Conservation (phyloP, 73 alveolate genomes). For the Urostyla sp. region DNA sequence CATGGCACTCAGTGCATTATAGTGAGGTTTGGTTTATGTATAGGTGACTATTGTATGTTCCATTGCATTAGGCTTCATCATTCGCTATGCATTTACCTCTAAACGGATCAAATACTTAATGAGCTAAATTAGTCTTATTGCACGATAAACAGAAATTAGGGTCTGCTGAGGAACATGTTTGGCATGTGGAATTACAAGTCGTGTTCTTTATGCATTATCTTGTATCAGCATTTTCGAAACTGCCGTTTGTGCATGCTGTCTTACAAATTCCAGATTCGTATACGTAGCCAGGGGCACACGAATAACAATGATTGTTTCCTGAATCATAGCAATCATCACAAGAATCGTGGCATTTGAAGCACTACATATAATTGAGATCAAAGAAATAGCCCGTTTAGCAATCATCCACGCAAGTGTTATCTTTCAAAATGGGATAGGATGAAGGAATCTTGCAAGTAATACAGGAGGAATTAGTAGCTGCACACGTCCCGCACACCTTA, state of each 20-base stretch:
- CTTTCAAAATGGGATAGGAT: conserved; percentile 60
- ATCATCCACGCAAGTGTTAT: conserved; percentile 49
- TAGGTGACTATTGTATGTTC: background rate
- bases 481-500: conserved; percentile 68
- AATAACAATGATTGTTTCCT: conserved; percentile 50
- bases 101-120: background rate
- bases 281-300: conserved; percentile 44
- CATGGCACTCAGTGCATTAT: conserved; percentile 27
- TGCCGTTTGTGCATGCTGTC: conserved; percentile 55
- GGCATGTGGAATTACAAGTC: conserved; percentile 10
- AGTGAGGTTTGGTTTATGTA: conserved; percentile 7
- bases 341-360: conserved; percentile 49
- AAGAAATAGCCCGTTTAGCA: conserved; percentile 70
- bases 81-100: conserved; percentile 23
- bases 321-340: conserved; percentile 59
- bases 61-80: conserved; percentile 9
- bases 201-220: conserved; percentile 1
- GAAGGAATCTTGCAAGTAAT: conserved; percentile 63
- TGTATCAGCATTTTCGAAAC: conserved; percentile 1
- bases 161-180: conserved; percentile 18
- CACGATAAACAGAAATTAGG: conserved; percentile 36
- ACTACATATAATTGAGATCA: background rate
- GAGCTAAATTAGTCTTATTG: background rate
- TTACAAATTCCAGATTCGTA: conserved; percentile 55
- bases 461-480: conserved; percentile 67